These are phyloP conservation scores for Claviceps sp. DNA, from an alignment of 2,329 filamentous ascomycete genomes.

Conservation along the genomic window DNA sequence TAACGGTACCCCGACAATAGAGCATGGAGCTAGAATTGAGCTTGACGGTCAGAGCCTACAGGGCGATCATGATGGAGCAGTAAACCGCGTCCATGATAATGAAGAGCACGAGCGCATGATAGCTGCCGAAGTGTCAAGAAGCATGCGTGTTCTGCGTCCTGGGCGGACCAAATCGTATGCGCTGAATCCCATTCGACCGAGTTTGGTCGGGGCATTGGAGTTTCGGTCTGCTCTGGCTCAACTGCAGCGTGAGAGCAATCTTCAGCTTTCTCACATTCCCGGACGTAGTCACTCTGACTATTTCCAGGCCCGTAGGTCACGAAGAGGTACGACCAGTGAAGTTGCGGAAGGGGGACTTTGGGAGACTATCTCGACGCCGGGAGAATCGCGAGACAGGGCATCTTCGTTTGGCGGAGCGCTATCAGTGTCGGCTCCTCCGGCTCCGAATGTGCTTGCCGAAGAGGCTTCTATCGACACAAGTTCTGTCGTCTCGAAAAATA, in stretches of 20 bases:
- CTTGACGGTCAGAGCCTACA: slow-evolving; percentile 22
- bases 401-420: slow-evolving; percentile 6
- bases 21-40: slow-evolving; percentile 34
- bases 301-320: slow-evolving; percentile 12
- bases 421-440: background rate
- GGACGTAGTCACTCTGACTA: slow-evolving; percentile 39
- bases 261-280: slow-evolving; percentile 56
- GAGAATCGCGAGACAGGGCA: slow-evolving; percentile 8
- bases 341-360: slow-evolving; percentile 9
- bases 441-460: background rate
- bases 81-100: slow-evolving; percentile 29
- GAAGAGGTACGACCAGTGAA: slow-evolving; percentile 17
- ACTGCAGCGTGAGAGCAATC: slow-evolving; percentile 67
- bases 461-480: background rate
- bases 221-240: slow-evolving; percentile 86
- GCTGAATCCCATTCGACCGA: slow-evolving; percentile 78
- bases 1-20: slow-evolving; percentile 29
- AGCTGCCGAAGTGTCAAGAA: slow-evolving; percentile 75
- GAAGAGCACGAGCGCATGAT: slow-evolving; percentile 49
- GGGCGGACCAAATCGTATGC: slow-evolving; percentile 45
- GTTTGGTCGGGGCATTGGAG: slow-evolving; percentile 83
- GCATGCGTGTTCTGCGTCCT: slow-evolving; percentile 77
- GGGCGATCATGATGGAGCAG: slow-evolving; percentile 23
- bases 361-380: slow-evolving; percentile 3
- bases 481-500: background rate